Conservation (phyloP, 768 basidiomycete genomes). For the Filobasidium wieringae region DNA sequence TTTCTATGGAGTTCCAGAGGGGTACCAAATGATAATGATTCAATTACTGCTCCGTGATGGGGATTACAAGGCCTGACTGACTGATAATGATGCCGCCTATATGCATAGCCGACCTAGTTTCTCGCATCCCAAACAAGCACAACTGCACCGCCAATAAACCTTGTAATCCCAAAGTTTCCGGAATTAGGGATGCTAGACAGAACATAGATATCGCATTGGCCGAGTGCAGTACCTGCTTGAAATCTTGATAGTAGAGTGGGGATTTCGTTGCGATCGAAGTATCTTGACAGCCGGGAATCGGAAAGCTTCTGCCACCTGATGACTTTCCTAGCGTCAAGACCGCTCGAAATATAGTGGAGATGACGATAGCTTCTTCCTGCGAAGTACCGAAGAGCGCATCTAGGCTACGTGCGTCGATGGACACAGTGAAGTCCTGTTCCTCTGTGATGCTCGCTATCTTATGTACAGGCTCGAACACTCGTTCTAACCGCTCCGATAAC, state of each 20-base stretch:
- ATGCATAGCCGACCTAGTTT: slow-evolving; percentile 15
- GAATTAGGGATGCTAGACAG: slow-evolving; percentile 10
- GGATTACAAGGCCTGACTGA: too few species aligned
- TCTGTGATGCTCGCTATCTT: not conserved
- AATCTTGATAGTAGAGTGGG: too few species aligned
- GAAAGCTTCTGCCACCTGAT: too few species aligned
- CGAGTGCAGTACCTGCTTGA: slow-evolving; percentile 10
- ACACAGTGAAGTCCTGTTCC: not conserved
- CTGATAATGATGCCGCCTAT: slow-evolving; percentile 15
- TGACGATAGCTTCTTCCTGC: slow-evolving; percentile 13
- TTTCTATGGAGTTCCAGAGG: slow-evolving; percentile 13
- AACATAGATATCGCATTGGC: slow-evolving; percentile 13
- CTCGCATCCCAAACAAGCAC: slow-evolving; percentile 9
- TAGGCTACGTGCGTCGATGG: slow-evolving; percentile 1
- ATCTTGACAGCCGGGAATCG: too few species aligned
- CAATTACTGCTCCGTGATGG: not conserved
- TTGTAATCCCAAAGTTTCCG: slow-evolving; percentile 17
- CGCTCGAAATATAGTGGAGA: slow-evolving; percentile 12
- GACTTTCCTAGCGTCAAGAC: slow-evolving; percentile 14
- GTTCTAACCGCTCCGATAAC: not conserved
- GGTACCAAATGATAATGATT: not conserved
- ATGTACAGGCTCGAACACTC: not conserved
- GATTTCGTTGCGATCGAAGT: not conserved
- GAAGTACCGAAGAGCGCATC: slow-evolving; percentile 6
- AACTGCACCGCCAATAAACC: slow-evolving; percentile 14